A percentile compares a stretch with the other conserved stretches of the same genome.
phyloP scores from a whole-genome alignment of 176 grass and related monocot genomes.

The Phyllostachys edulis region DNA sequence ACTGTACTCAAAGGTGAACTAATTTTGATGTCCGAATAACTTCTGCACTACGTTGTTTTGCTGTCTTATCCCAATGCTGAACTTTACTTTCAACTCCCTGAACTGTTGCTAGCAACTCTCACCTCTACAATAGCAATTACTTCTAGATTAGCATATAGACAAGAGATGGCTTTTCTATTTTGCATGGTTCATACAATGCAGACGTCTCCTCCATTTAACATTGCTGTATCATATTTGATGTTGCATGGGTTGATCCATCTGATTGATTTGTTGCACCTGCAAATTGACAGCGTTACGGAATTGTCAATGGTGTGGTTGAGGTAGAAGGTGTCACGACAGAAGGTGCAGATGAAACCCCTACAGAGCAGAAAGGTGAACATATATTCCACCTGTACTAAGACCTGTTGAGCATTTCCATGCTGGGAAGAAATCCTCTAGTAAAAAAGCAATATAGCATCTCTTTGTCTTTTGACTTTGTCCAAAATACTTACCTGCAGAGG shows the following conservation, averaged over 20 bases:
- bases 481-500: constrained; percentile 34
- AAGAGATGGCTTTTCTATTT: background rate
- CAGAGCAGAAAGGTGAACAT: constrained; percentile 41
- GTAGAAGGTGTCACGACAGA: constrained; percentile 62
- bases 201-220: background rate
- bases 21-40: background rate
- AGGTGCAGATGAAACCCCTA: constrained; percentile 48
- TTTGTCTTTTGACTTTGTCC: background rate
- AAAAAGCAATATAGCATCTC: background rate
- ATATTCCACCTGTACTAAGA: background rate
- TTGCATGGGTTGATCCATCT: background rate
- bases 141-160: background rate
- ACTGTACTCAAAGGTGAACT: constrained; percentile 72
- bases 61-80: background rate
- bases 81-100: background rate
- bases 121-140: background rate
- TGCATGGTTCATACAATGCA: background rate
- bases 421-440: background rate
- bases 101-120: background rate
- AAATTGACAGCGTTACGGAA: constrained; percentile 69
- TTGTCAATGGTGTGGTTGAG: constrained; percentile 81
- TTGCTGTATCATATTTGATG: constrained; percentile 20
- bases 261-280: constrained; percentile 26
- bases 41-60: background rate
- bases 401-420: background rate